Evolutionary conservation across 441 rosid genomes (phyloP).

Genomic region (Erysimum pusillum): DNA sequence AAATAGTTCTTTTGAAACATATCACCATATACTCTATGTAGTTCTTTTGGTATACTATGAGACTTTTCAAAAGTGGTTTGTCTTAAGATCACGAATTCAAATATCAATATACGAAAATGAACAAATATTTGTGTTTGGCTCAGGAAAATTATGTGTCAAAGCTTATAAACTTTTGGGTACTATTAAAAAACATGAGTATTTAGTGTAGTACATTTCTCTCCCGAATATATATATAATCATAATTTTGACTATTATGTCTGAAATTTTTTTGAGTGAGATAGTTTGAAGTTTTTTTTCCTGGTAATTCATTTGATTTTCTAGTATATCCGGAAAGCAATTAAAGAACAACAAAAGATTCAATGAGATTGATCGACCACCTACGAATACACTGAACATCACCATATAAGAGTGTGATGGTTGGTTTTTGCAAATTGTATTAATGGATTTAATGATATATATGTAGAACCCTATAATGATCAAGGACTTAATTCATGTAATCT

Average conservation of each 20-base stretch:
- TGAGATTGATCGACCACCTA: neutral
- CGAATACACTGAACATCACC: neutral
- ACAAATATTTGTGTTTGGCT: neutral
- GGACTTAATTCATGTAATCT: too few relatives aligned
- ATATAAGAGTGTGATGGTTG: too few relatives aligned
- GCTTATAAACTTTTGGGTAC: neutral
- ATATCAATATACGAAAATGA: neutral
- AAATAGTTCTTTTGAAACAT: too few relatives aligned
- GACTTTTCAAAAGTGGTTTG: neutral
- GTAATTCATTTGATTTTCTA: neutral
- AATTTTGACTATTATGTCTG: neutral
- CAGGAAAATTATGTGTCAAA: neutral
- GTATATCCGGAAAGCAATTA: too few relatives aligned
- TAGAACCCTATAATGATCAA: too few relatives aligned
- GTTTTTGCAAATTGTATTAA: too few relatives aligned
- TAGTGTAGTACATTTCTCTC: neutral
- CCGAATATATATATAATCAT: neutral
- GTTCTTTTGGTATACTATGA: neutral
- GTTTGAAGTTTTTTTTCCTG: neutral
- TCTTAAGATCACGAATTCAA: neutral
- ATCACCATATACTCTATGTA: neutral
- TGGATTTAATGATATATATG: too few relatives aligned
- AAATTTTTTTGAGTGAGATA: neutral
- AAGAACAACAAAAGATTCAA: neutral
- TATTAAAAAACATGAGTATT: too few relatives aligned